Percentiles rank a stretch among this genome's conserved stretches.
These are phyloP conservation scores for Peniophora sp. DNA, from an alignment of 1,284 basidiomycete species.

Conservation along the genomic window DNA sequence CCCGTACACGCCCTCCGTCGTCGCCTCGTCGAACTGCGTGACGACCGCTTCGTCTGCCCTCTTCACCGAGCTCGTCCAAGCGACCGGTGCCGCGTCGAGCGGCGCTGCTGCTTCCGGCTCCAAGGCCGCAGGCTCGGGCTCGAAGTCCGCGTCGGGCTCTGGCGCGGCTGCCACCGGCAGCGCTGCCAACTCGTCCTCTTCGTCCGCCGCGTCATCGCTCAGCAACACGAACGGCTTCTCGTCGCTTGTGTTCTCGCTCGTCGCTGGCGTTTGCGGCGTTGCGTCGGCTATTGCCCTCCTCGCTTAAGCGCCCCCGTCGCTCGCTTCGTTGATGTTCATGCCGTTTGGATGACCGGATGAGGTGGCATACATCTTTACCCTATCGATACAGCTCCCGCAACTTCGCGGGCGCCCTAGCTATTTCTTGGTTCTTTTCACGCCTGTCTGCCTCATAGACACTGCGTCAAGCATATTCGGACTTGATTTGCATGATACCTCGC, in stretches of 20 bases:
- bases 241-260: background rate
- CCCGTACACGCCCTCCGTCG: slow-evolving; percentile 54
- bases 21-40: slow-evolving; percentile 57
- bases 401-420: no score
- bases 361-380: no score
- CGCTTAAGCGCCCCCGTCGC: background rate
- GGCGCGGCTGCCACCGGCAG: background rate
- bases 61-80: slow-evolving; percentile 27
- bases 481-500: no score
- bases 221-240: background rate
- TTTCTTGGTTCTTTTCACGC: no score
- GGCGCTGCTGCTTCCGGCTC: slow-evolving; percentile 1
- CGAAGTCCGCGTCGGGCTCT: background rate
- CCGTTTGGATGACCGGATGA: no score
- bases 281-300: background rate
- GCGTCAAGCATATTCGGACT: no score
- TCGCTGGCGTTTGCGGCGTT: background rate
- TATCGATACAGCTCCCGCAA: no score
- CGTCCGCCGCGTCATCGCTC: background rate
- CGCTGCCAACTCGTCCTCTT: background rate
- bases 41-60: slow-evolving; percentile 48
- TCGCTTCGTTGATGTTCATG: no score
- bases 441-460: no score
- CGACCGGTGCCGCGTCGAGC: slow-evolving; percentile 13
- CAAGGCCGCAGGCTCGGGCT: background rate